Base-by-base conservation (phyloP, 495 filamentous ascomycete genomes). In the Penicillium pancosmium region DNA sequence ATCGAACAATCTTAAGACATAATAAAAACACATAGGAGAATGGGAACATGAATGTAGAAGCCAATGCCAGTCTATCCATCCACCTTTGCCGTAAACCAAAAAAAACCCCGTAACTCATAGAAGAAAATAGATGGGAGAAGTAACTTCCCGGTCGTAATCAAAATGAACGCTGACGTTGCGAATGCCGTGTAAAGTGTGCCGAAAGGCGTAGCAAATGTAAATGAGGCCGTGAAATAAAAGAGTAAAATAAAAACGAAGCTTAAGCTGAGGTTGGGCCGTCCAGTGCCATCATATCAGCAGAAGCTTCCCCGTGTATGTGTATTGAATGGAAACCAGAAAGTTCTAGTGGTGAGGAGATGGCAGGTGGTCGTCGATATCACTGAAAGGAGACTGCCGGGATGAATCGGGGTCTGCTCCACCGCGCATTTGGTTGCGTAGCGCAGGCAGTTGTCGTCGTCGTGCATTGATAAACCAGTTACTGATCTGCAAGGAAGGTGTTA, bases 401-500 rank as follows among this genome's bases (percentile, higher is more conserved):
- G 68, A 68, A 35, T 77, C 74, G n/a, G 65, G 43, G 36, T 76
- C 73, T 5, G 41, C 72, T 11, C 72, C 73, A 27, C 66, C 75
- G 18, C 78, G 78, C 68, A 78, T 74, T 54, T 84, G 80, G 49
- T 84, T 86, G 25, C 86, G 79, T 55, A 91, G 75, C 19, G 74
- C 74, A 16, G 91, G 91, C n/a, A 93, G 72, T 59, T 91, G 87
- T 43, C 92, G 85, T 47, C 92, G 81, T 52, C 92, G 82, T 10
- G 91, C 91, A 65, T 96, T 97, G 72, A 97, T 97, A 71, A 96
- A 97, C 92, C 92, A 97, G 67, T 97, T 97, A 59, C 89, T 92
- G 53, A 96, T 91, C 84, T 96, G 72, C 74, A 61, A 16, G 49
- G 3, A 23, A 13, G 9, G 6, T 31, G 21, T 6, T 27, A 23